Evolutionary conservation across 2,329 filamentous ascomycete genomes (phyloP).

Genomic region (Sclerotinia spermophila): DNA sequence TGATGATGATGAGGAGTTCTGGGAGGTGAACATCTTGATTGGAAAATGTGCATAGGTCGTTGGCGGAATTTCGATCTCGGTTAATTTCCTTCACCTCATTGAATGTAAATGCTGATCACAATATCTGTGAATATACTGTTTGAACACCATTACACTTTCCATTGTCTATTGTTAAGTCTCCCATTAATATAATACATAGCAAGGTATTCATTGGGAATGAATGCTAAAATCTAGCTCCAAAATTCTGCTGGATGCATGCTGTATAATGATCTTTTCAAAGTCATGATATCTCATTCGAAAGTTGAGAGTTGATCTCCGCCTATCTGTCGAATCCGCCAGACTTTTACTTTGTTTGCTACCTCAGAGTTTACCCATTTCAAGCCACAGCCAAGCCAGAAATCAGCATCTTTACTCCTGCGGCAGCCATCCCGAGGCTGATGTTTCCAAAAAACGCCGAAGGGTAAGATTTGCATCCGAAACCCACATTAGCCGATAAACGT

Average conservation of each 20-base stretch:
- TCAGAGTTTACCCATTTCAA: not conserved
- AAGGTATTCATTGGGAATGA: not conserved
- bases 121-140: not conserved
- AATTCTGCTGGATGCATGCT: not conserved
- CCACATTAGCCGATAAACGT: not conserved
- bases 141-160: not conserved
- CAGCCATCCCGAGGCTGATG: not conserved
- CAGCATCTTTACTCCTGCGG: not conserved
- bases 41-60: not conserved
- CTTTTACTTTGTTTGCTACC: not conserved
- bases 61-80: too few species aligned
- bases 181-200: not conserved
- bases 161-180: not conserved
- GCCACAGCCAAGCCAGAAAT: not conserved
- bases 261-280: not conserved
- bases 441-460: not conserved
- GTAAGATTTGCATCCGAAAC: not conserved
- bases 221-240: not conserved
- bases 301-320: not conserved
- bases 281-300: not conserved
- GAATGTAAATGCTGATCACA: not conserved
- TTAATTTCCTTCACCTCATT: not conserved
- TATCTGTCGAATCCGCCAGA: not conserved
- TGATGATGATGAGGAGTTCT: conserved; percentile 7
- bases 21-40: conserved; percentile 17